Evolutionary conservation across 2,329 filamentous ascomycete species (phyloP).

Genomic region (Zymoseptoria pseudotritici): DNA sequence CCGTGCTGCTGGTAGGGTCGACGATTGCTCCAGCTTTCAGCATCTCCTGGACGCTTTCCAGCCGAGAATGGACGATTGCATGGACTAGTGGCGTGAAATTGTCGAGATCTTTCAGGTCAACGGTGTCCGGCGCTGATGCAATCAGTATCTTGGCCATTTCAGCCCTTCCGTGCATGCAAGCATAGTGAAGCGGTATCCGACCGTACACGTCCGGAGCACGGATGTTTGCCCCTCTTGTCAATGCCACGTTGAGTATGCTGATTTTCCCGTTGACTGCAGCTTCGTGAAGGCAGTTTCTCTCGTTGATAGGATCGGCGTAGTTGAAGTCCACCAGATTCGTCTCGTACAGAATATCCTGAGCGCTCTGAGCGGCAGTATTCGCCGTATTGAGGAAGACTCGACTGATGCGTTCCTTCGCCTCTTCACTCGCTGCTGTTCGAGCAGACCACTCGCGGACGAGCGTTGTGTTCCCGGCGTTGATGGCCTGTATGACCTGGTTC

Average conservation of each 20-base stretch:
- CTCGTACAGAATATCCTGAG: slow-evolving; percentile 67
- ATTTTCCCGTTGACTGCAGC: slow-evolving; percentile 87
- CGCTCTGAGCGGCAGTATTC: slow-evolving; percentile 70
- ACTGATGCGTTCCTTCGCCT: slow-evolving; percentile 69
- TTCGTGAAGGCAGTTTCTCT: slow-evolving; percentile 92
- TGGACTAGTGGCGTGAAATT: slow-evolving; percentile 96
- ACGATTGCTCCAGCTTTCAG: slow-evolving; percentile 74
- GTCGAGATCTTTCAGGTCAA: slow-evolving; percentile 87
- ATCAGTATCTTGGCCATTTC: slow-evolving; percentile 38
- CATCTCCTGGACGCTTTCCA: slow-evolving; percentile 71
- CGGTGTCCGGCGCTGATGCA: slow-evolving; percentile 56
- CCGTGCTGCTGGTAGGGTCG: slow-evolving; percentile 75
- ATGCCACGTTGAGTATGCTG: slow-evolving; percentile 67
- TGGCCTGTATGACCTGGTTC: slow-evolving; percentile 77
- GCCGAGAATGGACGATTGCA: slow-evolving; percentile 80
- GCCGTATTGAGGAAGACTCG: slow-evolving; percentile 85
- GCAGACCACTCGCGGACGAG: slow-evolving; percentile 73
- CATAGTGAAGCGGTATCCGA: slow-evolving; percentile 87
- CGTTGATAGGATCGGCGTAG: slow-evolving; percentile 95
- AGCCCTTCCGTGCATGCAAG: slow-evolving; percentile 85
- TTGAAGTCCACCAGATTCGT: slow-evolving; percentile 82
- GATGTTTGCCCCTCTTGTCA: slow-evolving; percentile 69
- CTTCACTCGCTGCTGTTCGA: slow-evolving; percentile 56
- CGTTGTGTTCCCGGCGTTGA: slow-evolving; percentile 71
- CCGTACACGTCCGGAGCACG: slow-evolving; percentile 87